Conservation (phyloP, 768 basidiomycete genomes). For the Termitomyces sp. region DNA sequence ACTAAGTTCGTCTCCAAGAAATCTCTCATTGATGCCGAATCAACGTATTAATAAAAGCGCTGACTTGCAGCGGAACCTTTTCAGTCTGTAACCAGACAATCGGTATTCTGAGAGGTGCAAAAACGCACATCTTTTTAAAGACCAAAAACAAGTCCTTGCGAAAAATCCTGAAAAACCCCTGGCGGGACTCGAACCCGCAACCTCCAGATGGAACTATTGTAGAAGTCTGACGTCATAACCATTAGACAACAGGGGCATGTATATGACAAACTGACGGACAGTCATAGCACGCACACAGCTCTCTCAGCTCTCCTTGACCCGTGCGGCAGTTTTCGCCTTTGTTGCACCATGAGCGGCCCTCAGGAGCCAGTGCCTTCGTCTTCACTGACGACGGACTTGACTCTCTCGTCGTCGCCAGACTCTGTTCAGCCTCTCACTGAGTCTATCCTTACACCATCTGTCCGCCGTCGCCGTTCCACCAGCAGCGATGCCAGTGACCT, state of each 20-base stretch:
- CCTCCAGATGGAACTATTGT: slow-evolving; percentile 57
- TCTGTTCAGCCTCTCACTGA: slow-evolving; percentile 4
- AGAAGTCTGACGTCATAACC: slow-evolving; percentile 92
- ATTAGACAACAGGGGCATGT: slow-evolving; percentile 81
- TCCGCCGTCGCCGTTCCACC: slow-evolving; percentile 11
- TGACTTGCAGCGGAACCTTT: too few species aligned
- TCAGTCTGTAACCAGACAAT: too few species aligned
- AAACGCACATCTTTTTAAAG: too few species aligned
- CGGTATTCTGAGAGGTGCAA: too few species aligned
- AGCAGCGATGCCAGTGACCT: slow-evolving; percentile 33
- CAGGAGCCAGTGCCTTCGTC: slow-evolving; percentile 4
- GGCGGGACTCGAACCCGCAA: slow-evolving; percentile 85
- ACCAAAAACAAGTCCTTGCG: too few species aligned
- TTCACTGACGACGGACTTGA: slow-evolving; percentile 2
- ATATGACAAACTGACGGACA: accelerated
- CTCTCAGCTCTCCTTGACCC: neutral
- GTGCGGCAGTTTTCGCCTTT: neutral
- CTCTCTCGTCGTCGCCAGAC: slow-evolving; percentile 12
- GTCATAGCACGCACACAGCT: accelerated
- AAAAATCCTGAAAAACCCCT: slow-evolving; percentile 40
- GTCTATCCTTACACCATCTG: neutral
- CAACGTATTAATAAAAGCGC: too few species aligned
- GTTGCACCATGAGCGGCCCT: slow-evolving; percentile 12
- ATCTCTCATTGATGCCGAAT: neutral
- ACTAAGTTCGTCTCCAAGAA: neutral